phyloP scores from a whole-genome alignment of 1,284 basidiomycete genomes.

The Ceratobasidium sp. region DNA sequence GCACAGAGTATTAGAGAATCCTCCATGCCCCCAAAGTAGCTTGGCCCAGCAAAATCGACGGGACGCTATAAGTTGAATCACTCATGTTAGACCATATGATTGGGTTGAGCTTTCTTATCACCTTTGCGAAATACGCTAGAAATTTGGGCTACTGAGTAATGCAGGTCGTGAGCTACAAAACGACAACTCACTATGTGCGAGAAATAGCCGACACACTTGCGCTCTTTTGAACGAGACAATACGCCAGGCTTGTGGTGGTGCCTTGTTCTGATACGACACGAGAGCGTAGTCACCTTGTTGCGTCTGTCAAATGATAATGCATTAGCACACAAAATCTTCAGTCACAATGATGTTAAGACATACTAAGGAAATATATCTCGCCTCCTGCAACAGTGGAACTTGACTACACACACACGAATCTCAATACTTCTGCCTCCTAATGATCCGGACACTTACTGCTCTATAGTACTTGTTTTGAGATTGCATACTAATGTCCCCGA shows the following conservation, averaged over 20 bases:
- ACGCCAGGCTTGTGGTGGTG: conserved; percentile 84
- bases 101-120: neutral
- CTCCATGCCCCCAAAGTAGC: conserved; percentile 27
- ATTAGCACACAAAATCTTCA: conserved; percentile 54
- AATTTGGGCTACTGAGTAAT: neutral
- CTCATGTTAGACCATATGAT: neutral
- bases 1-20: conserved; percentile 36
- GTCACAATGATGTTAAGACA: conserved; percentile 61
- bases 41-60: neutral
- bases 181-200: conserved; percentile 30
- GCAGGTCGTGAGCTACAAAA: too few relatives aligned
- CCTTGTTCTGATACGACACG: conserved; percentile 80
- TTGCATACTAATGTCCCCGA: conserved; percentile 70
- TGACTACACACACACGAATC: conserved; percentile 59
- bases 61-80: too few relatives aligned
- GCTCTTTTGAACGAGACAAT: conserved; percentile 65
- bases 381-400: conserved; percentile 81
- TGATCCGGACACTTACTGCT: conserved; percentile 66
- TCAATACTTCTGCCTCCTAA: neutral
- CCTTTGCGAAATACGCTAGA: conserved; percentile 17
- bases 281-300: conserved; percentile 68
- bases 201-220: neutral
- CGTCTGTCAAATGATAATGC: conserved; percentile 54
- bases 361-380: conserved; percentile 79
- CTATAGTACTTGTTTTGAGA: conserved; percentile 70